Evolutionary conservation across 768 basidiomycete genomes (phyloP), one percentile per base, ranked within the genome.

Genomic region (Roridomyces roridus): DNA sequence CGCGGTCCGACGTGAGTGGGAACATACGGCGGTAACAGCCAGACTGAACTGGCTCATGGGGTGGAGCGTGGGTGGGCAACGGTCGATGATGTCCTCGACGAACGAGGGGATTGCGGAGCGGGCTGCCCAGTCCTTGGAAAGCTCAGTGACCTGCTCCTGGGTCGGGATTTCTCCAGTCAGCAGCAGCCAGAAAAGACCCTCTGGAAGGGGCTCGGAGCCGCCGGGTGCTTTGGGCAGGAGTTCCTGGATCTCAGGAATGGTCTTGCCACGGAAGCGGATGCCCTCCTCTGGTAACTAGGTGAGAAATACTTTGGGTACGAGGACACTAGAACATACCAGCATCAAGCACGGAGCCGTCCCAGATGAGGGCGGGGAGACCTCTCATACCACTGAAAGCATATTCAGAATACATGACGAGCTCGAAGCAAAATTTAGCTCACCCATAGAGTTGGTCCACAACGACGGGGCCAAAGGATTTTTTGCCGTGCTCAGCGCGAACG

Each of bases 1-100:
- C 31, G 31, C 43, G 20, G 37, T 36, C 45, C 60, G 58, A 42
- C 2, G 7, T 46, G 25, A 28, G 25, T 11, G 55, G 41, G 26
- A 14, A 75, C 84, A 40, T 70, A 91, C 90, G 26, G 96, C 95
- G 63, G 96, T 98, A 65, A 96, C 93, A 56, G 96, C 96, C 70
- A 97, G 79, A 71, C 90, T 91, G 79, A 98, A 97, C 77, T 98
- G 96, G 74, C 91, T 94, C 96, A 98, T 98, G 62, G 96, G 96
- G 74, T 98, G 96, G 41, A 98, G 85, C 15, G 94, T 96, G 46
- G 91, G 88, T 18, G 92, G 92, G 76, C 92, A 94, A 72, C 94
- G 77, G 79, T 98, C 96, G 47, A 98, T 84, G 65, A 97, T 84
- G 68, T 97, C 95, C 75, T 98, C 95, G n/a, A 98, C 91, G 65